Evolutionary conservation across 1,284 basidiomycete species (phyloP), one percentile per base, ranked within the genome.

Genomic region (Ustilago shanxiensis): DNA sequence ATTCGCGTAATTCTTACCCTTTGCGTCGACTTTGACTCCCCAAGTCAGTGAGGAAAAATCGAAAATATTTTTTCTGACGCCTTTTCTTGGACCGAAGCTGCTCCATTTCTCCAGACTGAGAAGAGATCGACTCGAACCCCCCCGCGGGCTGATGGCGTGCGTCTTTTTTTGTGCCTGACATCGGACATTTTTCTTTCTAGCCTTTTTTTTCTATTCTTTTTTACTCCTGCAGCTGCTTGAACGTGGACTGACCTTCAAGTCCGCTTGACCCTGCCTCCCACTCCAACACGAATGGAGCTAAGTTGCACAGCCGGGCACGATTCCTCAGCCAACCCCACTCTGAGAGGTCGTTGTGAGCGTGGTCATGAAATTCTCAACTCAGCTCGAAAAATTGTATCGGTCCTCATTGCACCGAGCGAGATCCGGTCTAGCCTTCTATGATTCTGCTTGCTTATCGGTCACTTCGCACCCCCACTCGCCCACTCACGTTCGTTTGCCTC

Each of bases 351-450:
- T n/a, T 37, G 35, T 37, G 8, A 10, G 9, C 35, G 35, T 37
- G 35, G 35, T 16, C 9, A 37, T 37, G 35, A 37, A 37, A 44
- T 20, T 44, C 20, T 20, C 41, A 20, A n/a, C 41, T 44, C n/a
- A 44, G 41, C 41, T 44, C 41, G 20, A 49, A 26, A 14, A 28
- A 49, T 26, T 49, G 10, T 18, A 31, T 45, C 41, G 56, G 41
- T 47, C 56, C 24, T 22, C 14, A 9, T 16, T 33, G 56, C 41
- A 58, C 41, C 56, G 56, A 58, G 56, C 44, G 35, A 44, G 54
- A 56, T 18, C 39, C 41, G 54, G 41, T 26, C 53, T 39, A 35
- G 53, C 20, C 53, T 59, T 33, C 31, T 33, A 6, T 33, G 31
- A 5, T 11, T 33, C 31, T 59, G 39, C 39, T 22, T 45, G 41